Percentiles rank a stretch among this genome's conserved stretches.
phyloP scores from a whole-genome alignment of 345 rosid species.

The Eucalyptus erythrocorys region DNA sequence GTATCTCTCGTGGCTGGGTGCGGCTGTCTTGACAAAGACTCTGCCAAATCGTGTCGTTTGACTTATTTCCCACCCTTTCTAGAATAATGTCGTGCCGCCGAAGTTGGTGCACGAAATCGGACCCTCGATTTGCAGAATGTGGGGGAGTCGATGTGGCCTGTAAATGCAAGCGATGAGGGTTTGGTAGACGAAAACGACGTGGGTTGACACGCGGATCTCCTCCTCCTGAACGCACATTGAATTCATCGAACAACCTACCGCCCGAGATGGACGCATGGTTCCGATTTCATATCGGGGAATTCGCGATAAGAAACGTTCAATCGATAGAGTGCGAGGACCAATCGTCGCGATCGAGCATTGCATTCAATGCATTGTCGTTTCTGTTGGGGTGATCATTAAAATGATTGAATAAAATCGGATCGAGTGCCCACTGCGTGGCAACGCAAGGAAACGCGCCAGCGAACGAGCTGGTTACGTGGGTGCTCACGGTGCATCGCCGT shows the following conservation, averaged over 20 bases:
- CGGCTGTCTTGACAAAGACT: not conserved
- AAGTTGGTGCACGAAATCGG: not conserved
- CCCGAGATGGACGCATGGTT: accelerated
- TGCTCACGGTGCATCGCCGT: not conserved
- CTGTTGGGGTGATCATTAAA: not conserved
- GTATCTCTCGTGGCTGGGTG: not conserved
- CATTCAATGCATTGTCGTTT: not conserved
- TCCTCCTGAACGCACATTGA: not conserved
- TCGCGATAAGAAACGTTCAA: not conserved
- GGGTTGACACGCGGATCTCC: not conserved
- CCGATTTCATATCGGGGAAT: not conserved
- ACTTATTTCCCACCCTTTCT: not conserved
- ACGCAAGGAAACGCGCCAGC: not conserved
- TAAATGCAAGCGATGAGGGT: accelerated
- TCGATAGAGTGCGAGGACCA: not conserved
- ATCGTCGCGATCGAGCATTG: not conserved
- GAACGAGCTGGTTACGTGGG: not conserved
- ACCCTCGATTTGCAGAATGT: not conserved
- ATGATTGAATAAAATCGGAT: not conserved
- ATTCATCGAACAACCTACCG: not conserved
- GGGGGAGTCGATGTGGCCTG: not conserved
- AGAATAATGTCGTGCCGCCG: not conserved
- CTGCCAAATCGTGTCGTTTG: not conserved
- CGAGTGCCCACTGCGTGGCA: not conserved
- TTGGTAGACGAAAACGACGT: not conserved